Percentiles rank a stretch among this genome's conserved stretches.
These are phyloP conservation scores for Lepidopterella palustris DNA, from an alignment of 495 filamentous ascomycete genomes.

Conservation along the genomic window DNA sequence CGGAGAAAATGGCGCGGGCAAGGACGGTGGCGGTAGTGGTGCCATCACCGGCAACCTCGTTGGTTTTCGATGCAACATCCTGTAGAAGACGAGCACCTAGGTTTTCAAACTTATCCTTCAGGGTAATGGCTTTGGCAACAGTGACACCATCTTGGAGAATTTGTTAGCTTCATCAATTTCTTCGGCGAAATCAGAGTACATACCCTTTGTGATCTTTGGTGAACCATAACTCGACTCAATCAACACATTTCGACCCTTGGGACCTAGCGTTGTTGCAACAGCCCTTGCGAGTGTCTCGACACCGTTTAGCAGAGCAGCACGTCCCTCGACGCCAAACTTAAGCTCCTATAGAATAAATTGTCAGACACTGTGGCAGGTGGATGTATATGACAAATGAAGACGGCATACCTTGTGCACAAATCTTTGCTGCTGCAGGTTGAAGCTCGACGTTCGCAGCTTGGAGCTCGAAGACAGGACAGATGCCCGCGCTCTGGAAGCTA, in stretches of 20 bases:
- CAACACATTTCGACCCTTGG: slow-evolving; percentile 95
- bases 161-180: slow-evolving; percentile 34
- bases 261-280: slow-evolving; percentile 91
- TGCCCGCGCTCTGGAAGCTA: slow-evolving; percentile 56
- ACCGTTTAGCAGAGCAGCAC: slow-evolving; percentile 81
- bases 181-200: slow-evolving; percentile 20
- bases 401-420: slow-evolving; percentile 85
- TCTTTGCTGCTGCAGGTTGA: slow-evolving; percentile 74
- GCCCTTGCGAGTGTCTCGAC: slow-evolving; percentile 96
- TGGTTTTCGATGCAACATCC: slow-evolving; percentile 98
- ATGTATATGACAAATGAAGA: slow-evolving; percentile 17
- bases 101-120: slow-evolving; percentile 99
- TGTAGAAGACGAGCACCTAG: slow-evolving; percentile 92
- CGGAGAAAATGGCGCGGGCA: slow-evolving; percentile 96
- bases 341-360: slow-evolving; percentile 59
- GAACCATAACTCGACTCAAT: slow-evolving; percentile 98
- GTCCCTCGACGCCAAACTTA: slow-evolving; percentile 94
- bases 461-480: slow-evolving; percentile 65
- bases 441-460: slow-evolving; percentile 44
- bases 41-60: slow-evolving; percentile 96
- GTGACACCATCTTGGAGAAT: slow-evolving; percentile 74
- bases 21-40: slow-evolving; percentile 97
- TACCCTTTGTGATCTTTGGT: slow-evolving; percentile 99
- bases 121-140: slow-evolving; percentile 81
- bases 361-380: slow-evolving; percentile 11